Conservation (phyloP, 2,329 filamentous ascomycete species). For the Colletotrichum orbiculare region DNA sequence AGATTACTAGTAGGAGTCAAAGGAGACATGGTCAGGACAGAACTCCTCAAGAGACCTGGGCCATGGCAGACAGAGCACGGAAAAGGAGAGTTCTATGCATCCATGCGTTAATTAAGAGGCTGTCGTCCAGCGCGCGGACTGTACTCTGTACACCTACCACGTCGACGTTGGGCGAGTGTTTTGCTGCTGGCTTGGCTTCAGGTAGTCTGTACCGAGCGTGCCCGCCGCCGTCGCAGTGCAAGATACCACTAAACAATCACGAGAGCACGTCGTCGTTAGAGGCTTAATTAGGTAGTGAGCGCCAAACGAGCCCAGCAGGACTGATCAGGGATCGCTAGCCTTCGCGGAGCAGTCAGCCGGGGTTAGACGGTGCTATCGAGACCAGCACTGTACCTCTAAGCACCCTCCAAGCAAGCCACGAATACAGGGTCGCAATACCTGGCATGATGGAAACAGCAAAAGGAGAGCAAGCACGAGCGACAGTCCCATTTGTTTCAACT, state of each 20-base stretch:
- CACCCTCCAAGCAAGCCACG: slow-evolving; percentile 7
- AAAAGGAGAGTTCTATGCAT: slow-evolving; percentile 17
- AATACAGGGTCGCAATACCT: background rate
- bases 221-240: slow-evolving; percentile 20
- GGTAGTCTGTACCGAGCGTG: slow-evolving; percentile 31
- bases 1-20: no score
- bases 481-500: no score
- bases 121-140: slow-evolving; percentile 24
- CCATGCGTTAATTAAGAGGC: slow-evolving; percentile 6
- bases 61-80: no score
- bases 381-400: slow-evolving; percentile 6
- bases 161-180: slow-evolving; percentile 18
- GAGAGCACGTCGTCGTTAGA: slow-evolving; percentile 35
- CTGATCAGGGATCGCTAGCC: slow-evolving; percentile 24
- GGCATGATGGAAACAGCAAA: background rate
- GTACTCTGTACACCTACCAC: background rate
- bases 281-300: slow-evolving; percentile 13
- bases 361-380: slow-evolving; percentile 25
- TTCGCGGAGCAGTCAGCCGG: slow-evolving; percentile 4
- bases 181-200: slow-evolving; percentile 23
- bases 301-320: slow-evolving; percentile 27
- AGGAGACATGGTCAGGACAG: no score
- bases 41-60: no score
- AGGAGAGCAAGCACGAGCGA: background rate
- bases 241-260: slow-evolving; percentile 35